phyloP scores from a whole-genome alignment of 768 basidiomycete genomes.

The Xanthoconium stramineum region DNA sequence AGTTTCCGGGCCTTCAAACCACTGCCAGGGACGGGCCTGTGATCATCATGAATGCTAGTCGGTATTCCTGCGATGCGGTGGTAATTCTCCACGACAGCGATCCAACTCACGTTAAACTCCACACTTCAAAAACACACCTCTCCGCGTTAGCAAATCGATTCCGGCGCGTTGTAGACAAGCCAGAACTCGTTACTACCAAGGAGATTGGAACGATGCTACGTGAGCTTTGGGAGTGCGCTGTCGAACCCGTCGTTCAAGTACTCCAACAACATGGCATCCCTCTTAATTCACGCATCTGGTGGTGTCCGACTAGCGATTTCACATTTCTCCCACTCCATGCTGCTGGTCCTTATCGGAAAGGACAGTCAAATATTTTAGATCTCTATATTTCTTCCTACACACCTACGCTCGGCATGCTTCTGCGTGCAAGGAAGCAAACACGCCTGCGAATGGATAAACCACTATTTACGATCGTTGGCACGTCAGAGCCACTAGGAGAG shows the following conservation, averaged over 20 bases:
- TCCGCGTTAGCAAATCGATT: not conserved
- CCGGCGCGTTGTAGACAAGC: not conserved
- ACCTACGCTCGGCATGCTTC: conserved; percentile 18
- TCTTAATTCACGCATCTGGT: not conserved
- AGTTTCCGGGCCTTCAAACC: not conserved
- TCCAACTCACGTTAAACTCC: not conserved
- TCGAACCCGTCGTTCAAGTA: not conserved
- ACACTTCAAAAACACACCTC: not conserved
- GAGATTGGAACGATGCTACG: not conserved
- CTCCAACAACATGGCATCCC: not conserved
- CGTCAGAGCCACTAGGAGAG: conserved; percentile 1
- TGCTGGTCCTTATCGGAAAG: not conserved
- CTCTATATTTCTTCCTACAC: conserved; percentile 25
- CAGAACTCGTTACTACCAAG: not conserved
- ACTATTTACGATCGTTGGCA: not conserved
- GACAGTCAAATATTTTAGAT: not conserved
- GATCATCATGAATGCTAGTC: not conserved
- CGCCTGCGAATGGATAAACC: not conserved
- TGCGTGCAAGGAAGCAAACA: conserved; percentile 1
- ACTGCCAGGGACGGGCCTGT: not conserved
- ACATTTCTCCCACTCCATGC: conserved; percentile 1
- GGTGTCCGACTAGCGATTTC: not conserved
- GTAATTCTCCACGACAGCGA: not conserved
- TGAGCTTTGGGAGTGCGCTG: not conserved
- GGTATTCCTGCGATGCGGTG: conserved; percentile 7